These are phyloP conservation scores for Solanum hybrid DNA, from an alignment of 305 asterid species.

Conservation along the genomic window DNA sequence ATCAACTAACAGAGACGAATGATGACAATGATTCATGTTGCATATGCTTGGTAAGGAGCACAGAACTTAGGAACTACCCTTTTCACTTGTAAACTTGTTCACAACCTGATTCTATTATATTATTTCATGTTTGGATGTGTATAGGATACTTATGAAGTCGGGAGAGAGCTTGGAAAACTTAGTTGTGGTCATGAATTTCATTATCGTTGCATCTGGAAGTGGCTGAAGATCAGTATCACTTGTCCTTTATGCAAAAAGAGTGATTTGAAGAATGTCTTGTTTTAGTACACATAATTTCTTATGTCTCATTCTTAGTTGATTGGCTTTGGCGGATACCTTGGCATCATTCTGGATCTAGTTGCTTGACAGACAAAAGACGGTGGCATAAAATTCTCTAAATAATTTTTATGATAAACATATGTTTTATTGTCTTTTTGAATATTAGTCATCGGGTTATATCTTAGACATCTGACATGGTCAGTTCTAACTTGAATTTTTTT, in stretches of 20 bases:
- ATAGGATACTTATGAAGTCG: not conserved
- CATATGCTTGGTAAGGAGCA: not conserved
- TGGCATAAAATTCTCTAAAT: not conserved
- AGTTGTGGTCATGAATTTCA: conserved; percentile 6
- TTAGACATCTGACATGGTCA: not conserved
- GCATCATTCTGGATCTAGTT: not conserved
- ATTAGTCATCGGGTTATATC: not conserved
- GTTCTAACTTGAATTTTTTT: no score
- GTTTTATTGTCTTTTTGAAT: no score
- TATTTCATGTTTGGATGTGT: not conserved
- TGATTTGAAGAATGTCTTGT: not conserved
- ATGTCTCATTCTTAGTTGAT: not conserved
- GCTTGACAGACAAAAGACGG: not conserved
- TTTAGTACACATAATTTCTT: not conserved
- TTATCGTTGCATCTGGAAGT: conserved; percentile 9
- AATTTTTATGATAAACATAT: no score
- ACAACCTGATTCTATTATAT: not conserved
- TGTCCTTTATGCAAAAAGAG: conserved; percentile 10
- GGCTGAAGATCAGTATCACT: conserved; percentile 4
- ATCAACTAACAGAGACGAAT: not conserved
- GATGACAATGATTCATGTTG: not conserved
- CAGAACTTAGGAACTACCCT: not conserved
- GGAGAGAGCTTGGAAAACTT: conserved; percentile 1
- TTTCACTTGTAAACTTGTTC: not conserved
- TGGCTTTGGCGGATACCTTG: not conserved